Conservation (phyloP, 306 rosid species). For the Quercus engelmannii region DNA sequence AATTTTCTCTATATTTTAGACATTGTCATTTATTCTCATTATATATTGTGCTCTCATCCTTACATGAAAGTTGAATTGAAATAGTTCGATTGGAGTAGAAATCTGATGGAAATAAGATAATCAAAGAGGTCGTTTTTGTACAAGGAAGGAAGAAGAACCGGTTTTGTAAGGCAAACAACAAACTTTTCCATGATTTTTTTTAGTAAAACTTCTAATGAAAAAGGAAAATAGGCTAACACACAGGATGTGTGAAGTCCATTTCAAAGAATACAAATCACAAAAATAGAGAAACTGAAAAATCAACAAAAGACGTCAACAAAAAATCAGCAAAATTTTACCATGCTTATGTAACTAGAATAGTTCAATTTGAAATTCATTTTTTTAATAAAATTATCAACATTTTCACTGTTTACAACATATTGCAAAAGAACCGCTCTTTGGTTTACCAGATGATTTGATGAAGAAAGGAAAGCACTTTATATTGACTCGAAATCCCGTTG, state of each 20-base stretch:
- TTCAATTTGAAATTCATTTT: neutral
- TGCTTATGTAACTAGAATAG: conserved; percentile 12
- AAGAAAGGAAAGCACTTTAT: conserved; percentile 77
- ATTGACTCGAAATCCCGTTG: conserved; percentile 72
- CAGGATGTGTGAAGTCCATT: too few relatives aligned
- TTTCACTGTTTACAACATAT: conserved; percentile 49
- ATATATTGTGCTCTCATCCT: too few relatives aligned
- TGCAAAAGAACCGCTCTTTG: conserved; percentile 56
- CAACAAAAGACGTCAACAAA: too few relatives aligned
- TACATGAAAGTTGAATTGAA: conserved; percentile 6
- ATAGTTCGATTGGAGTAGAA: conserved; percentile 39
- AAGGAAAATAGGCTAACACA: too few relatives aligned
- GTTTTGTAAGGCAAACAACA: conserved; percentile 58
- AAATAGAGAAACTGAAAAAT: too few relatives aligned
- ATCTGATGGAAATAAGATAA: conserved; percentile 72
- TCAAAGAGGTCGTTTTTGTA: conserved; percentile 45
- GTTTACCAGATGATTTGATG: conserved; percentile 52
- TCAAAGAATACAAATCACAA: too few relatives aligned
- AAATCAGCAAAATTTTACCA: neutral
- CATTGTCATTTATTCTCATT: too few relatives aligned
- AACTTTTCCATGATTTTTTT: neutral
- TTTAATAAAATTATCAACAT: neutral
- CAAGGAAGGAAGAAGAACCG: conserved; percentile 64
- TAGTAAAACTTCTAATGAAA: too few relatives aligned
- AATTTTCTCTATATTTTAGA: too few relatives aligned